These are phyloP conservation scores for Linum tenue DNA, from an alignment of 345 rosid species.

Conservation along the genomic window DNA sequence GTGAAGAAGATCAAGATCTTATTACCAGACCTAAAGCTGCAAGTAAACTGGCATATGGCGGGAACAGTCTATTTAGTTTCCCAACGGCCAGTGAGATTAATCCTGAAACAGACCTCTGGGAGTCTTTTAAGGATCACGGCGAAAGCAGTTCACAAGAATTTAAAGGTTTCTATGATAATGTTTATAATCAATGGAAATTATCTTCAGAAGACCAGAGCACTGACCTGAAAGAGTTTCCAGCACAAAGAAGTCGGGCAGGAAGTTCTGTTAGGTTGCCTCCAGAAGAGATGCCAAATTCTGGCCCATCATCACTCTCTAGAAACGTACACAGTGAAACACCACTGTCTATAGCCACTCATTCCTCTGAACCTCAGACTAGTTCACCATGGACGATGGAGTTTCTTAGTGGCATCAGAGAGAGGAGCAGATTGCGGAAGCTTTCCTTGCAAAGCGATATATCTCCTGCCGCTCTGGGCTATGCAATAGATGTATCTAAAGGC, in stretches of 20 bases:
- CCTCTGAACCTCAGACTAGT: conserved; percentile 38
- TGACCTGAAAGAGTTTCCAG: conserved; percentile 30
- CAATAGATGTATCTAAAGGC: conserved; percentile 33
- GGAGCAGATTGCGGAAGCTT: conserved; percentile 55
- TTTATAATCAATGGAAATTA: conserved; percentile 20
- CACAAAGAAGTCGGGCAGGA: conserved; percentile 30
- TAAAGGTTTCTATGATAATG: conserved; percentile 14
- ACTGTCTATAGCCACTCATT: conserved; percentile 49
- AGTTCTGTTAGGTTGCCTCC: conserved; percentile 29
- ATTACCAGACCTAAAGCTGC: conserved; percentile 35
- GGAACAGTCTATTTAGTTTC: conserved; percentile 29
- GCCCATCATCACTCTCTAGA: conserved; percentile 54
- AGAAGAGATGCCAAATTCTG: conserved; percentile 36
- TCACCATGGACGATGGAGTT: conserved; percentile 93
- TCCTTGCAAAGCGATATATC: conserved; percentile 40
- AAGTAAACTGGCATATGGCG: conserved; percentile 46
- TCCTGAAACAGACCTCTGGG: conserved; percentile 27
- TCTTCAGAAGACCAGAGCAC: conserved; percentile 29
- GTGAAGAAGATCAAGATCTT: conserved; percentile 34
- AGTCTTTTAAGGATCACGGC: conserved; percentile 23
- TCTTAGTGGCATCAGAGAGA: conserved; percentile 72
- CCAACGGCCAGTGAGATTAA: conserved; percentile 40
- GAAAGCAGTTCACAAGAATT: conserved; percentile 21
- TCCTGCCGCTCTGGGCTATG: conserved; percentile 27
- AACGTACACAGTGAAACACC: conserved; percentile 52